Conservation (phyloP, 2,329 filamentous ascomycete species). For the Diaporthe australafricana region DNA sequence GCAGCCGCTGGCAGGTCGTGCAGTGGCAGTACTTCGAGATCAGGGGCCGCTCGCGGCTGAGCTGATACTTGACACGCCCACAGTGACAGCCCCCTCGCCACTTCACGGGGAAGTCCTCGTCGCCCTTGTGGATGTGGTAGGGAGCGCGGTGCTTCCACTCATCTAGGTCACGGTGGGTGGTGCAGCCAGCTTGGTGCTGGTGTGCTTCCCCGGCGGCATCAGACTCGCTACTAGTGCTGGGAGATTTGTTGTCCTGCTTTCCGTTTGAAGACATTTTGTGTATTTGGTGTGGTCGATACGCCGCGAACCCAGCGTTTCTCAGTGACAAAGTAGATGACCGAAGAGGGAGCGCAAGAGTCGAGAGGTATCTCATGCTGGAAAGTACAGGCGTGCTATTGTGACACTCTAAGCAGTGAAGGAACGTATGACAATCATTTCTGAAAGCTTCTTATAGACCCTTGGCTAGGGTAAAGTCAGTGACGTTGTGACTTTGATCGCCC, state of each 20-base stretch:
- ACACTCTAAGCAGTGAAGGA: background rate
- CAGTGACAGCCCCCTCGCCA: conserved; percentile 73
- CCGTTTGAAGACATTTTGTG: background rate
- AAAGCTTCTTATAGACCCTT: background rate
- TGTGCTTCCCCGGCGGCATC: conserved; percentile 38
- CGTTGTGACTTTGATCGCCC: conserved; percentile 13
- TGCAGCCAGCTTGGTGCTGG: conserved; percentile 42
- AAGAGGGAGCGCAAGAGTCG: background rate
- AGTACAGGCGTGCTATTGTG: background rate
- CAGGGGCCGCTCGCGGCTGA: conserved; percentile 77
- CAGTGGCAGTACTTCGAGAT: conserved; percentile 88
- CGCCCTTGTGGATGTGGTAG: conserved; percentile 41
- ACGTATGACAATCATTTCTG: background rate
- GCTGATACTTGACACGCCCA: conserved; percentile 77
- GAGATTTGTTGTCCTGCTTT: conserved; percentile 15
- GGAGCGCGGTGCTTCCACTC: conserved; percentile 44
- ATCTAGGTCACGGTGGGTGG: conserved; percentile 41
- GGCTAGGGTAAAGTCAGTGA: background rate
- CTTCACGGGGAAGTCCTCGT: conserved; percentile 45
- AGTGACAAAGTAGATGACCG: background rate
- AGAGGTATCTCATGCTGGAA: conserved; percentile 27
- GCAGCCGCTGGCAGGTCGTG: conserved; percentile 81
- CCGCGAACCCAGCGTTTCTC: background rate
- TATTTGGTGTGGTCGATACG: background rate
- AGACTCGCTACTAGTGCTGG: conserved; percentile 31